A percentile compares a stretch with the other conserved stretches of the same genome.
phyloP scores from a whole-genome alignment of 306 rosid genomes.

The Abrus precatorius region DNA sequence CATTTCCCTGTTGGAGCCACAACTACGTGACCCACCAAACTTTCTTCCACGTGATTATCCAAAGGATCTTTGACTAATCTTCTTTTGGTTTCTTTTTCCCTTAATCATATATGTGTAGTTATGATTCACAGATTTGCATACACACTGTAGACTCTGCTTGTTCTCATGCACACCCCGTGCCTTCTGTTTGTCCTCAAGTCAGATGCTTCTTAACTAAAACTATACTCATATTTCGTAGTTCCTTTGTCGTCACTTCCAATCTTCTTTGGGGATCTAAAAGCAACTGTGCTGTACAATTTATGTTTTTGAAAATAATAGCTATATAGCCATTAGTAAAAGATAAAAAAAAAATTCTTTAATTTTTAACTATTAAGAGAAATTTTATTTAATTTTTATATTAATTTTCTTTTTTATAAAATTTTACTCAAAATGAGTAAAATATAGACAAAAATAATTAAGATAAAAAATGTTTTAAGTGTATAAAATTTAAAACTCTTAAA shows the following conservation, averaged over 20 bases:
- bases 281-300: too few species aligned
- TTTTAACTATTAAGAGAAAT: too few species aligned
- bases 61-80: constrained; percentile 59
- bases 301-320: too few species aligned
- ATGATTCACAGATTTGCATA: constrained; percentile 6
- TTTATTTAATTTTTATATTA: too few species aligned
- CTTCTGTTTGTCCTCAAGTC: neutral
- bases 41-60: constrained; percentile 33
- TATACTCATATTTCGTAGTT: neutral
- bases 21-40: constrained; percentile 39
- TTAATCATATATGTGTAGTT: neutral
- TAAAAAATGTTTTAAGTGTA: too few species aligned
- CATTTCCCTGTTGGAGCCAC: neutral
- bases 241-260: neutral
- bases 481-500: too few species aligned
- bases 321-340: too few species aligned
- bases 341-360: too few species aligned
- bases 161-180: neutral
- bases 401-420: too few species aligned
- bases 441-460: too few species aligned
- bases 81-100: constrained; percentile 19
- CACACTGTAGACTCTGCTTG: neutral
- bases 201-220: constrained; percentile 21
- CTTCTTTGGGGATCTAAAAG: neutral
- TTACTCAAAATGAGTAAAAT: too few species aligned